Base-by-base conservation (phyloP, 2,329 filamentous ascomycete genomes). In the Colletotrichum coccodes region DNA sequence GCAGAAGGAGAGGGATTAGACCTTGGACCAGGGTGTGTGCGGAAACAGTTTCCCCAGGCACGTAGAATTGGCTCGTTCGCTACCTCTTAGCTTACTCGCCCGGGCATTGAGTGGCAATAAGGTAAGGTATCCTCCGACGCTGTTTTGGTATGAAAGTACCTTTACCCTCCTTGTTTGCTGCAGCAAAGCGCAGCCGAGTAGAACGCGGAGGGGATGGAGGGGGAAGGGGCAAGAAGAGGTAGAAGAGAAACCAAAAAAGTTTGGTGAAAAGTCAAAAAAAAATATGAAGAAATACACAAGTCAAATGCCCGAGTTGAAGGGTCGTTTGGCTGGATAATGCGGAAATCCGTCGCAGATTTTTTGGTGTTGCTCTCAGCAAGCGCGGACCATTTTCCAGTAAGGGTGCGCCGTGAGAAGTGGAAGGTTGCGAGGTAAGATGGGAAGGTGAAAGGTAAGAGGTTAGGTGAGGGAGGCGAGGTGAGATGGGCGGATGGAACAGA, bases 51-150 rank as follows among this genome's bases (percentile, higher is more conserved):
- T 12, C 58, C 62, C 57, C 47, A 68, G 65, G 61, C 47, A 68
- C 61, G 61, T 49, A 68, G 54, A 68, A 49, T 68, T 68, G 54
- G 65, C 61, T 68, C 59, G 65, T 59, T 49, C 65, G 60, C 65
- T 68, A 64, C 46, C 54, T 34, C 58, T 65, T 60, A 56, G 65
- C 61, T 65, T 68, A 49, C 61, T 65, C 40, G 65, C 54, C n/a
- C 61, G 65, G 61, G 65, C 61, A 68, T 68, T 65, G 49, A 68
- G 65, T 60, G 61, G 65, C 65, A 68, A 60, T 65, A 50, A 54
- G 57, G 32, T 28, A 40, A 60, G 23, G 65, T 65, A 64, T 52
- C 38, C 61, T 58, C 49, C 21, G 49, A 44, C 26, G 26, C 16
- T 38, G 40, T 42, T n/a, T 60, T 62, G 21, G 47, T 52, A 61